Conservation (phyloP, 1,284 basidiomycete species). For the Fomes fomentarius region DNA sequence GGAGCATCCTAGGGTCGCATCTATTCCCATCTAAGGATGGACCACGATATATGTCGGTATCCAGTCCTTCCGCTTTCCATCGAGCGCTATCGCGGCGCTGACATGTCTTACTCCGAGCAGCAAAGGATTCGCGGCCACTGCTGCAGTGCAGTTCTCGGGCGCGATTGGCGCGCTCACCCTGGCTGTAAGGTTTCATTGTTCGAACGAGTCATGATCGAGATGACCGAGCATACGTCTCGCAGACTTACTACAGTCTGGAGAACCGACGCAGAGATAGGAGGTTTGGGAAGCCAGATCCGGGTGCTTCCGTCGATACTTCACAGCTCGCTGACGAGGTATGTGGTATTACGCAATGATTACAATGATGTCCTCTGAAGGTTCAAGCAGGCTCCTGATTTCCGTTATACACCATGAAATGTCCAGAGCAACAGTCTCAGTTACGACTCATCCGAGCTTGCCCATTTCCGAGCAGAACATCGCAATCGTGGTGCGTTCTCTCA, state of each 20-base stretch:
- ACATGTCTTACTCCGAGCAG: conserved; percentile 40
- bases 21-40: conserved; percentile 67
- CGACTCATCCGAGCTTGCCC: no score
- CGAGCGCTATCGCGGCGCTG: background rate
- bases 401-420: conserved; percentile 1
- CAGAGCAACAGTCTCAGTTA: background rate
- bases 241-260: conserved; percentile 35
- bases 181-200: conserved; percentile 38
- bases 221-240: background rate
- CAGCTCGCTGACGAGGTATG: conserved; percentile 68
- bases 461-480: no score
- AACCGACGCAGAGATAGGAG: conserved; percentile 57
- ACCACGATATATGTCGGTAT: conserved; percentile 59
- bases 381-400: background rate
- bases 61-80: background rate
- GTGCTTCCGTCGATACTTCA: conserved; percentile 62
- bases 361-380: background rate
- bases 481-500: no score
- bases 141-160: conserved; percentile 59
- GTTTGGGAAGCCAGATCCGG: conserved; percentile 54
- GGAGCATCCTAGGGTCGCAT: conserved; percentile 75
- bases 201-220: background rate
- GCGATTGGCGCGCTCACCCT: conserved; percentile 55
- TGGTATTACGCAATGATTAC: background rate
- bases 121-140: conserved; percentile 66